phyloP scores from a whole-genome alignment of 2,329 filamentous ascomycete species.

The Pestalotiopsis sp. region DNA sequence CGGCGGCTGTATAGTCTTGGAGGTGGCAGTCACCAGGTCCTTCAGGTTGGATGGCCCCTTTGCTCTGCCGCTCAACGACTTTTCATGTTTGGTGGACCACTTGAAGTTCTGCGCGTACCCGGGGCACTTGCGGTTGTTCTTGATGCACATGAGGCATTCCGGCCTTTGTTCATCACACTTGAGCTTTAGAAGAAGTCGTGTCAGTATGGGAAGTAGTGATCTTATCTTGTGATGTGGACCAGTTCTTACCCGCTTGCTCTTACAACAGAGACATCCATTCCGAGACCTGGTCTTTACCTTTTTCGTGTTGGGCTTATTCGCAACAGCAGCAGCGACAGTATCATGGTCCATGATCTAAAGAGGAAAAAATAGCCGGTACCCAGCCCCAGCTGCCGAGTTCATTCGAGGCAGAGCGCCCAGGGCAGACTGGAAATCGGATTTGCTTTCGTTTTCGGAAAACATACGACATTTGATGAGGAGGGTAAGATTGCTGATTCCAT shows the following conservation, averaged over 20 bases:
- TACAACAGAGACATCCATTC: conserved; percentile 32
- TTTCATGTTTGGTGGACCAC: conserved; percentile 44
- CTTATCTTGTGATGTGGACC: not conserved
- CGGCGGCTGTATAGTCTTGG: conserved; percentile 7
- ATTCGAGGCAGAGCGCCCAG: not conserved
- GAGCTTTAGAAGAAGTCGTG: conserved; percentile 16
- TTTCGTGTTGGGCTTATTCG: conserved; percentile 12
- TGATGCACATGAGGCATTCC: conserved; percentile 28
- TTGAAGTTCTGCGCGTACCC: conserved; percentile 34
- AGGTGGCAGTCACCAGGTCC: conserved; percentile 12
- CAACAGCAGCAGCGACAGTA: not conserved
- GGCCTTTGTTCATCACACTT: conserved; percentile 34
- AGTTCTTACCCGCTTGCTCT: conserved; percentile 25
- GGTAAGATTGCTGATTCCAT: conserved; percentile 9
- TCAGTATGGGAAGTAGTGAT: not conserved
- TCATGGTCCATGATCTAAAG: conserved; percentile 1
- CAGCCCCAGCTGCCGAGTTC: not conserved
- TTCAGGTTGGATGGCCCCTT: conserved; percentile 13
- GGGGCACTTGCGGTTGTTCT: conserved; percentile 28
- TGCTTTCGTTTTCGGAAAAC: not conserved
- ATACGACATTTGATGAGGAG: conserved; percentile 5
- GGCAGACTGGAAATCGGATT: not conserved
- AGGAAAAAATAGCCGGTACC: conserved; percentile 8
- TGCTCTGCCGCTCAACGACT: conserved; percentile 11
- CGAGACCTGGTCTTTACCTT: conserved; percentile 26